Conservation (phyloP, 371 early-diverging fungal genomes). For the Zopfochytrium polystomum region DNA sequence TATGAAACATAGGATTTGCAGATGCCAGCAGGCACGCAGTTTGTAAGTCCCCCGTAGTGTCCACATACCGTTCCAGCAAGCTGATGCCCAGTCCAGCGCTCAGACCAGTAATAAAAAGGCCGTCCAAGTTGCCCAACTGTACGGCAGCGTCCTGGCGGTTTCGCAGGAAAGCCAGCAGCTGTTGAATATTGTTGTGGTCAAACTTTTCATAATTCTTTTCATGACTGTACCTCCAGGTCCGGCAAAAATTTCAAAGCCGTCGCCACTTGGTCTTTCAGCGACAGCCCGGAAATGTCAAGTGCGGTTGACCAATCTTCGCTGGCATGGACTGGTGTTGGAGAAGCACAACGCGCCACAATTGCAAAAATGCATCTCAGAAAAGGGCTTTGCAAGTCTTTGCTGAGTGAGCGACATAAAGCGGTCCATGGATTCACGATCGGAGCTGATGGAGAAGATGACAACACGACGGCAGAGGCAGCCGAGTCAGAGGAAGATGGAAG, state of each 20-base stretch:
- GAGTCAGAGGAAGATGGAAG: too few species aligned
- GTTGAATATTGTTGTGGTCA: too few species aligned
- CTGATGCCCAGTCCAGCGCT: constrained; percentile 36
- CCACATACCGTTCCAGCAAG: constrained; percentile 72
- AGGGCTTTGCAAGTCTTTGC: constrained; percentile 62
- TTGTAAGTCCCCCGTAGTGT: constrained; percentile 87
- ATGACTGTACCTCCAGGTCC: constrained; percentile 64
- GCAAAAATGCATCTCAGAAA: constrained; percentile 77
- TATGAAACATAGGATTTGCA: constrained; percentile 51
- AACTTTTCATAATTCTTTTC: too few species aligned
- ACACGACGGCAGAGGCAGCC: too few species aligned
- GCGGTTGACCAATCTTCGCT: constrained; percentile 76
- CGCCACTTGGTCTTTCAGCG: constrained; percentile 67
- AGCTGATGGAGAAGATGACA: too few species aligned
- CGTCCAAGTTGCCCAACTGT: constrained; percentile 65
- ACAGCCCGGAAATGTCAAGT: constrained; percentile 54
- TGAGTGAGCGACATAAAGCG: constrained; percentile 61
- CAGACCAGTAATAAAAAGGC: constrained; percentile 73
- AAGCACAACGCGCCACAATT: constrained; percentile 69
- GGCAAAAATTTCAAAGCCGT: constrained; percentile 72
- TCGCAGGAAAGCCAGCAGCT: too few species aligned
- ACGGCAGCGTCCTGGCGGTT: too few species aligned
- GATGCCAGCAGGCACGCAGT: constrained; percentile 70
- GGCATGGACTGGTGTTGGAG: too few species aligned
- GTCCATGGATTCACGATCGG: too few species aligned